phyloP scores from a whole-genome alignment of 2,329 filamentous ascomycete species.

The Coniochaeta sp. region DNA sequence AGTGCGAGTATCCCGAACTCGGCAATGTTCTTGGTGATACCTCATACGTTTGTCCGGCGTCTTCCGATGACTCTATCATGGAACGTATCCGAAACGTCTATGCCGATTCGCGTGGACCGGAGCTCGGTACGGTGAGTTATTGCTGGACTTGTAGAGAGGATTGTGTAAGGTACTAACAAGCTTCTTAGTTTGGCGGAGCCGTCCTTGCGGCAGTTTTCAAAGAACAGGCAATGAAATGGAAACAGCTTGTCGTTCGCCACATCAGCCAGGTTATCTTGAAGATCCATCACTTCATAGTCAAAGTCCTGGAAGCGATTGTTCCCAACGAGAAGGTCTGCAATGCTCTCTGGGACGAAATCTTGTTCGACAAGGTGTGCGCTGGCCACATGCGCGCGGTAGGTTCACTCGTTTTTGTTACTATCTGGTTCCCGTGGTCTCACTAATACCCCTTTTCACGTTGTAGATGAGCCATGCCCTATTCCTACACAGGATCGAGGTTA shows the following conservation, averaged over 20 bases:
- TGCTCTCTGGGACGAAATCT: slow-evolving; percentile 32
- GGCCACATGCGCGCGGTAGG: slow-evolving; percentile 41
- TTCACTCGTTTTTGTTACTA: neutral
- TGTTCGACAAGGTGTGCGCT: slow-evolving; percentile 37
- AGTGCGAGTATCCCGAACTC: too few species aligned
- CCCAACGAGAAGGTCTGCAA: slow-evolving; percentile 32
- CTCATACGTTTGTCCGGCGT: too few species aligned
- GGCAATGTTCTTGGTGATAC: too few species aligned
- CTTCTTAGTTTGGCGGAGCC: slow-evolving; percentile 24
- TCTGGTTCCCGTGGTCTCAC: neutral
- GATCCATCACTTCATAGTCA: slow-evolving; percentile 45
- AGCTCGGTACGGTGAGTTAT: slow-evolving; percentile 43
- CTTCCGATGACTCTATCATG: slow-evolving; percentile 29
- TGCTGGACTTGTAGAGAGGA: too few species aligned
- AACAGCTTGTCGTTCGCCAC: slow-evolving; percentile 36
- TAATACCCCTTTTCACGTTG: neutral
- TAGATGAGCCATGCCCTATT: slow-evolving; percentile 37
- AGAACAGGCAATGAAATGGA: slow-evolving; percentile 50
- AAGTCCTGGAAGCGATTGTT: slow-evolving; percentile 34
- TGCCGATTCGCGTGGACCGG: slow-evolving; percentile 38
- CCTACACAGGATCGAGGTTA: slow-evolving; percentile 43
- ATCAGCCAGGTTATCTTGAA: slow-evolving; percentile 41
- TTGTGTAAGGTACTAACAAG: neutral
- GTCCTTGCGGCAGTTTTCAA: slow-evolving; percentile 40
- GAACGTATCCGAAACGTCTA: slow-evolving; percentile 36